Base-by-base conservation (phyloP, 495 filamentous ascomycete species). In the Aspergillus carlsbadensis region DNA sequence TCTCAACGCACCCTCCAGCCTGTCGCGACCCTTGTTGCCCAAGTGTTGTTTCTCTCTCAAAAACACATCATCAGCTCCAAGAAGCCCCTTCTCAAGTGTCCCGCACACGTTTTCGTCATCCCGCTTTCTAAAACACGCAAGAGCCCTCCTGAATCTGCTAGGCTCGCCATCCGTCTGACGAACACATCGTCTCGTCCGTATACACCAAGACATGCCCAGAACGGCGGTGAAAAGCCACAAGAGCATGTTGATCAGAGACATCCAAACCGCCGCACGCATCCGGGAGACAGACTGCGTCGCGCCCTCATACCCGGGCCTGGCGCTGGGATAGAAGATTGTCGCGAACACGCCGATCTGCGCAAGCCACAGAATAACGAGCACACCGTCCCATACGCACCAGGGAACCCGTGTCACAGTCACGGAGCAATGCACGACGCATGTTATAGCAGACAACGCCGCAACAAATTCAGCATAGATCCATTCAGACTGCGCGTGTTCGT, bases 211-310 rank as follows among this genome's bases (percentile, higher is more conserved):
- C 17, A 64, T 50, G 10, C 63, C 69, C 26, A 70, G 56, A 6
- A 80, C 55, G 5, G 70, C 70, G 10, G 79, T 84, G 34, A 83
- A 63, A 36, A 90, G 63, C 88, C 88, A 92, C 10, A 91, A 73
- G 33, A 90, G 50, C 64, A 84, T 81, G 62, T 83, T 84, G 20
- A 81, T 67, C 15, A 91, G 67, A 54, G 86, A 84, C 22, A 91
- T 71, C 87, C 88, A 91, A 18, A 90, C 84, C 21, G 87, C 87
- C 61, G 84, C 83, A 70, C 87, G 88, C 88, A 91, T 90, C 33
- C 87, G 73, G 53, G 76, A 65, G 24, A 89, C 17, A 3, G 53
- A 60, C 15, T 18, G 18, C 11, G 63, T 63, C 20, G 20, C 74
- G 18, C 78, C 78, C 14, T 57, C 63, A 65, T 88, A 75, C 7